Percentiles rank a stretch among this genome's conserved stretches.
phyloP scores from a whole-genome alignment of 768 basidiomycete species.

The Lactarius vividus region DNA sequence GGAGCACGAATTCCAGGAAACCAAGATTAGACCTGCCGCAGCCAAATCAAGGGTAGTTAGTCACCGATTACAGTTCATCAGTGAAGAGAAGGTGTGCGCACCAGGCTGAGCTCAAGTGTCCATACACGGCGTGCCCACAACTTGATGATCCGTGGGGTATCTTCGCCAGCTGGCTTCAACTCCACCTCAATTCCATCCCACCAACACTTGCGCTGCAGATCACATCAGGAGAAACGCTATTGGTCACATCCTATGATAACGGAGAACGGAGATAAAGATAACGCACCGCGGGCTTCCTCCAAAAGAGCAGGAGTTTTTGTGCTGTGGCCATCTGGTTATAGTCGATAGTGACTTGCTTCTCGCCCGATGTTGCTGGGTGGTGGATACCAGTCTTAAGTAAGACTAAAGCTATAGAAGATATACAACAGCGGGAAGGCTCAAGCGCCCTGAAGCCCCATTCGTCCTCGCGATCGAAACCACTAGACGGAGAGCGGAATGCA shows the following conservation, averaged over 20 bases:
- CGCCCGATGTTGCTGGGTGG: conserved; percentile 47
- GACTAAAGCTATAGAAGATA: conserved; percentile 97
- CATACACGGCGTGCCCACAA: conserved; percentile 97
- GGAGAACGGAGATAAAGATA: conserved; percentile 11
- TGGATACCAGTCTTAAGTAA: conserved; percentile 98
- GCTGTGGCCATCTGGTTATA: conserved; percentile 94
- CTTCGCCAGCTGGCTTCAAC: conserved; percentile 54
- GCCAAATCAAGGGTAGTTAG: conserved; percentile 5
- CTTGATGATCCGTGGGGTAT: conserved; percentile 63
- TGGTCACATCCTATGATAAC: conserved; percentile 20
- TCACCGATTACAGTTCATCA: not conserved
- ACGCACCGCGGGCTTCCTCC: conserved; percentile 99
- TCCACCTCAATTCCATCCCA: conserved; percentile 98
- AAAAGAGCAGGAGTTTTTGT: conserved; percentile 94
- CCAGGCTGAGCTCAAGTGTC: conserved; percentile 96
- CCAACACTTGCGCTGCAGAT: conserved; percentile 93
- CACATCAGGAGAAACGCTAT: not conserved
- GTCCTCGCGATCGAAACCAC: conserved; percentile 97
- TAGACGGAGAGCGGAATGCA: conserved; percentile 33
- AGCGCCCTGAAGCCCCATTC: conserved; percentile 96
- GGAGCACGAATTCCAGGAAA: not conserved
- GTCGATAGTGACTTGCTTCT: conserved; percentile 80
- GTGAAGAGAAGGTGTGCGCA: conserved; percentile 38
- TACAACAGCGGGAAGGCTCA: conserved; percentile 95
- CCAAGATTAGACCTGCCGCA: conserved; percentile 22